Conservation (phyloP, 2,329 filamentous ascomycete genomes). For the Cercospora beticola region DNA sequence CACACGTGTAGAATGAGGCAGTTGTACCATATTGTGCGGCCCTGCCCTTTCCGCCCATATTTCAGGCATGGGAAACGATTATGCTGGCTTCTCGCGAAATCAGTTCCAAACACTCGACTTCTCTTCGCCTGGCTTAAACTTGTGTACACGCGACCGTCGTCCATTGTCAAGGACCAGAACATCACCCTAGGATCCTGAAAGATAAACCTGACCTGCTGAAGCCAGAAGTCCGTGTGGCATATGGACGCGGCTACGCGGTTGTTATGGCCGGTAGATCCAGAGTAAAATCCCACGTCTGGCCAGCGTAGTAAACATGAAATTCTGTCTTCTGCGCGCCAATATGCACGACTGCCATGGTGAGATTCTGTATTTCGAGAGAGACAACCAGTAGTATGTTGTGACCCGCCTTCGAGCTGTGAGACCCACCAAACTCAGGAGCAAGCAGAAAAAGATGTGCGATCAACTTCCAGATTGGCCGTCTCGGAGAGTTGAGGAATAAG, state of each 20-base stretch:
- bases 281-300: background rate
- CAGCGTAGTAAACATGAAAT: background rate
- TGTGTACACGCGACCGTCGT: background rate
- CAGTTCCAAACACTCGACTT: background rate
- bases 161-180: background rate
- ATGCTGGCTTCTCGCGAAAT: background rate
- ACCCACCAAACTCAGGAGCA: background rate
- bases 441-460: background rate
- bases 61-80: background rate
- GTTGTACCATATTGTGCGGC: conserved; percentile 15
- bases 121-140: background rate
- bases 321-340: background rate
- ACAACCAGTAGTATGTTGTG: background rate
- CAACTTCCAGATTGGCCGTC: background rate
- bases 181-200: background rate
- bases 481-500: background rate
- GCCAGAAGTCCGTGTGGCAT: background rate
- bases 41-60: background rate
- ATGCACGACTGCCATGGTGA: background rate
- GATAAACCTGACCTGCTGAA: background rate
- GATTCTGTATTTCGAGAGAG: background rate
- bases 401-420: background rate
- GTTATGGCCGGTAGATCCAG: background rate
- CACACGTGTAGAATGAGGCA: conserved; percentile 16
- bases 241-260: background rate